Evolutionary conservation across 2,329 filamentous ascomycete species (phyloP).

Genomic region (Calonectria hongkongensis): DNA sequence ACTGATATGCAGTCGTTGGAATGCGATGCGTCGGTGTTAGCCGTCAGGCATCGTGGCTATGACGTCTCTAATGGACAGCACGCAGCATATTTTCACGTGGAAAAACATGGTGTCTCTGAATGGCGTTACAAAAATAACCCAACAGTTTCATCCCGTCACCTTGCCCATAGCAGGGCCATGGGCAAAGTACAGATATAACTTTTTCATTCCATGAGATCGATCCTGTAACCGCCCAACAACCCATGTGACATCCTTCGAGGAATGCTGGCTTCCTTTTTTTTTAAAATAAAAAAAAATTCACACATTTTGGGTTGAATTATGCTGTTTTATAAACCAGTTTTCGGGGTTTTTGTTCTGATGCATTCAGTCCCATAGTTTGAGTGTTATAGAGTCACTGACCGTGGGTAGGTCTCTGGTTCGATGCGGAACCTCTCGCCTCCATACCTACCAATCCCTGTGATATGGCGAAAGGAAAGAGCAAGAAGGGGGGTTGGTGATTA

Average conservation of each 20-base stretch:
- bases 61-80: not conserved
- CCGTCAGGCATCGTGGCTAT: conserved; percentile 10
- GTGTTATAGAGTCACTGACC: not conserved
- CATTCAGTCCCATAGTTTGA: too few species aligned
- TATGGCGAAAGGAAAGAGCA: not conserved
- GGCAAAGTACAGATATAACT: not conserved
- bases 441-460: not conserved
- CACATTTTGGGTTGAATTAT: not conserved
- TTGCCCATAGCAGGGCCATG: too few species aligned
- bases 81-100: not conserved
- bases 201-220: not conserved
- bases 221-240: not conserved
- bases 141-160: not conserved
- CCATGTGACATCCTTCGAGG: not conserved
- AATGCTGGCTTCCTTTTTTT: too few species aligned
- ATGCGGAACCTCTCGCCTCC: too few species aligned
- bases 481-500: too few species aligned
- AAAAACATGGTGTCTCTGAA: conserved; percentile 15
- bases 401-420: not conserved
- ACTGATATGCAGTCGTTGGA: conserved; percentile 25
- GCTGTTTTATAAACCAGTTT: not conserved
- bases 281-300: not conserved
- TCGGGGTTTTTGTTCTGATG: too few species aligned
- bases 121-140: not conserved
- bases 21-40: conserved; percentile 26